A percentile compares a stretch with the other conserved stretches of the same genome.
Conservation (phyloP, 2,329 filamentous ascomycete species). For the Colletotrichum brevisporum region DNA sequence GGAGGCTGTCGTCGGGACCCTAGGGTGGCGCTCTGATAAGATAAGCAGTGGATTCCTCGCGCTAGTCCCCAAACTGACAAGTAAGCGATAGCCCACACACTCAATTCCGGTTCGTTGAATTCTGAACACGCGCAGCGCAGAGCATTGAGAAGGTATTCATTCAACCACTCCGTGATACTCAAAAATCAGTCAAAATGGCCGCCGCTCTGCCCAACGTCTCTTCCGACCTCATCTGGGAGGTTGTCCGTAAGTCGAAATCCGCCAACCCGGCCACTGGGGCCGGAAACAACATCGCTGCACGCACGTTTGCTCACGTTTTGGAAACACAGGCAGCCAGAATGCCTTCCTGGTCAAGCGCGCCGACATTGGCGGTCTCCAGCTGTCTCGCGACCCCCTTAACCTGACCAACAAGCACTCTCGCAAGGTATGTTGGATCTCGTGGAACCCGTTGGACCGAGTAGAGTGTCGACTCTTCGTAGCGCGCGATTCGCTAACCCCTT, state of each 20-base stretch:
- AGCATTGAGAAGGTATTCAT: conserved; percentile 37
- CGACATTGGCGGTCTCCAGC: conserved; percentile 82
- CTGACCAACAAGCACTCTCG: conserved; percentile 90
- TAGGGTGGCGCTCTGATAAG: conserved; percentile 19
- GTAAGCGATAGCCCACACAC: conserved; percentile 59
- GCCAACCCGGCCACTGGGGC: conserved; percentile 4
- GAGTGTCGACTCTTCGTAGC: background rate
- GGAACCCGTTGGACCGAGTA: conserved; percentile 33
- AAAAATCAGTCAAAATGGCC: conserved; percentile 67
- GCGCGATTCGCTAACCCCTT: conserved; percentile 51
- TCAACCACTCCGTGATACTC: conserved; percentile 48
- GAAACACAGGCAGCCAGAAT: conserved; percentile 82
- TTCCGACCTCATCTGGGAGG: conserved; percentile 93
- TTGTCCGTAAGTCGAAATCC: conserved; percentile 81
- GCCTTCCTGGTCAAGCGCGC: conserved; percentile 93
- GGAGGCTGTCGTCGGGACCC: background rate
- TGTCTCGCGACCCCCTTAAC: conserved; percentile 96
- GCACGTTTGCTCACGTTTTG: conserved; percentile 22
- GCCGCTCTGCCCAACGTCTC: conserved; percentile 80
- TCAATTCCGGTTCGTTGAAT: conserved; percentile 44
- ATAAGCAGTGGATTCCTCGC: background rate
- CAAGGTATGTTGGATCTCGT: conserved; percentile 73
- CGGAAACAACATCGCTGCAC: background rate
- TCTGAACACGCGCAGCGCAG: conserved; percentile 34
- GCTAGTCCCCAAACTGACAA: conserved; percentile 36